Evolutionary conservation across 208 protist species (phyloP), one percentile per base, ranked within the genome.

Genomic region (Tritrichomonas musculus): DNA sequence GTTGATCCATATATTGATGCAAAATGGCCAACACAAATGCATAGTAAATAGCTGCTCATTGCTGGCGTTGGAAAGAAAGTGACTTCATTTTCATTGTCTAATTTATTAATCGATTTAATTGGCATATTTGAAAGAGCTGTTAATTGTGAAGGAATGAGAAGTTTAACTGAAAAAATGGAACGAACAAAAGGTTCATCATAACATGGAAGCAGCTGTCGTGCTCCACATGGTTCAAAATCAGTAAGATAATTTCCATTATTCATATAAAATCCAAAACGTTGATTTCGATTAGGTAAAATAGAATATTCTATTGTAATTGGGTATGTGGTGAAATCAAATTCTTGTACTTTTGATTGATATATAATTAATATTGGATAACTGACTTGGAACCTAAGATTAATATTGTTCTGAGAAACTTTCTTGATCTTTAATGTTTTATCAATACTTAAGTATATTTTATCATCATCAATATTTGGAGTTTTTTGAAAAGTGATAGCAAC

Each of bases 161-260:
- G 9, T 14, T 44, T 47, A n/a, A 92, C 25, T 39, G 60, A n/a
- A 30, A 92, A 92, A 36, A 50, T 69, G 25, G 49, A 47, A 27
- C 66, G 60, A 50, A 64, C 49, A n/a, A 17, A 66, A 49, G 84
- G 84, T 50, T 95, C 94, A 66, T 95, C 94, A 80, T 84, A 95
- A 93, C 94, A 95, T 53, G 94, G 94, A 1, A 95, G 92, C 9
- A 41, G 14, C 41, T 92, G 50, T n/a, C 94, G 92, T 39, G 94
- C 94, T 41, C 93, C n/a, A 20, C 33, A 77, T 9, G 94, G 25
- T 75, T 94, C 82, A 50, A 94, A 93, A 50, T 95, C 93, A 27
- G 94, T 94, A 41, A 39, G 39, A n/a, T 14, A 25, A 47, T 14
- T 50, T 30, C 14, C 41, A 30, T 82, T 41, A 36, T 82, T 82